Evolutionary conservation across 805 yeast genomes (phyloP), one percentile per base, ranked within the genome.

Genomic region (Metschnikowia picachoensis): DNA sequence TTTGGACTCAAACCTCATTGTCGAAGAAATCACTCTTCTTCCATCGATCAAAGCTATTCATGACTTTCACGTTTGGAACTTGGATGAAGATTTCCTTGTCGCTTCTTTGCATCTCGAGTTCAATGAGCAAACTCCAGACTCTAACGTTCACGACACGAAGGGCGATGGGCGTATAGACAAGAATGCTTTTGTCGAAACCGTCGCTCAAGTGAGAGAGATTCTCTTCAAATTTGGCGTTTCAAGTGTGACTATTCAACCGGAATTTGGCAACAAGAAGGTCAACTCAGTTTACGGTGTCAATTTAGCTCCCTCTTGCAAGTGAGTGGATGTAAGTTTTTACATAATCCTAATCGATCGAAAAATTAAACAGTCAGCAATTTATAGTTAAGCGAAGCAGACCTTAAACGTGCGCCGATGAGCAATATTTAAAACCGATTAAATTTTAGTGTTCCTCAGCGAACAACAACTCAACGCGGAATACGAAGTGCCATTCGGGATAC

Each of bases 231-330:
- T 83, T 60, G 96, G 96, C 37, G 83, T 92, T 50, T 95, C 91
- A 60, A 85, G 94, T 32, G 96, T 92, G 15, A 92, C 99, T 1
- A 91, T 94, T 41, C 99, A 92, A 67, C 99, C 99, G 0, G 99
- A 92, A 68, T 94, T 92, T 59, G 62, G 67, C 37, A 44, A 38
- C 46, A 49, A 47, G 41, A 41, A 33, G 13, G 43, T 41, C 16
- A 41, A 50, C 30, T 46, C 57, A 3, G 52, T 62, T 17, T 70
- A 61, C 41, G 74, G 73, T 4, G 64, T 64, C 14, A 55, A 70
- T 17, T 57, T 56, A 39, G 60, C 53, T 11, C 41, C 50, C 14
- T 43, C 50, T 13, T 50, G 53, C 41, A 42, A 44, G 14, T 50
- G 36, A 29, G 10, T 20, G 25, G 7, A 20, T 20, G 25, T 20